Percentiles rank a stretch among this genome's conserved stretches.
Evolutionary conservation across 140 eudicot species (phyloP).

Genomic region (Oenanthe javanica): DNA sequence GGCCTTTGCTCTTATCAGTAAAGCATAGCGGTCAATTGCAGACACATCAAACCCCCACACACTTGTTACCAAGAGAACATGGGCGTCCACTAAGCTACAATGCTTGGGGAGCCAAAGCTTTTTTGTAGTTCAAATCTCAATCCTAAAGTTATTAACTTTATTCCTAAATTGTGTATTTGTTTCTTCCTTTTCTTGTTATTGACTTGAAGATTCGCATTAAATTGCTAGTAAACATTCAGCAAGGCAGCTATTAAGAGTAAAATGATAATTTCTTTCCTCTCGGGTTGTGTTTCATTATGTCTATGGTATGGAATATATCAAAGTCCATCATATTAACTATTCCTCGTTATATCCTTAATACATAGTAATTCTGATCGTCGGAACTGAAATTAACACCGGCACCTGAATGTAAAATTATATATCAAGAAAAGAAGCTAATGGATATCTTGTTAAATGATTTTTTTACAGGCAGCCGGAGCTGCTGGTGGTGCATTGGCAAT

Average conservation of each 20-base stretch:
- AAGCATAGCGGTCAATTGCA: background rate
- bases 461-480: constrained; percentile 57
- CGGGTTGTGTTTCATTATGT: background rate
- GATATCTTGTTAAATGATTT: background rate
- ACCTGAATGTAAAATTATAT: background rate
- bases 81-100: background rate
- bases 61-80: background rate
- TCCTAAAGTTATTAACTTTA: background rate
- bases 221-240: background rate
- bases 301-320: background rate
- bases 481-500: constrained; percentile 51
- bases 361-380: background rate
- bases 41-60: background rate
- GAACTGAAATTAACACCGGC: background rate
- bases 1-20: background rate
- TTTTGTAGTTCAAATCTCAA: background rate
- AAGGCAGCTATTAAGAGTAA: background rate
- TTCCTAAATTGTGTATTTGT: background rate
- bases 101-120: background rate
- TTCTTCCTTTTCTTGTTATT: background rate
- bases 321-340: background rate
- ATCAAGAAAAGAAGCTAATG: background rate
- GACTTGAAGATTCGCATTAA: background rate
- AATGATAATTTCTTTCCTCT: background rate
- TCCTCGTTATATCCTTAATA: background rate